Percentiles rank a stretch among this genome's conserved stretches.
phyloP scores from a whole-genome alignment of 495 filamentous ascomycete genomes.

The Neurospora discreta region DNA sequence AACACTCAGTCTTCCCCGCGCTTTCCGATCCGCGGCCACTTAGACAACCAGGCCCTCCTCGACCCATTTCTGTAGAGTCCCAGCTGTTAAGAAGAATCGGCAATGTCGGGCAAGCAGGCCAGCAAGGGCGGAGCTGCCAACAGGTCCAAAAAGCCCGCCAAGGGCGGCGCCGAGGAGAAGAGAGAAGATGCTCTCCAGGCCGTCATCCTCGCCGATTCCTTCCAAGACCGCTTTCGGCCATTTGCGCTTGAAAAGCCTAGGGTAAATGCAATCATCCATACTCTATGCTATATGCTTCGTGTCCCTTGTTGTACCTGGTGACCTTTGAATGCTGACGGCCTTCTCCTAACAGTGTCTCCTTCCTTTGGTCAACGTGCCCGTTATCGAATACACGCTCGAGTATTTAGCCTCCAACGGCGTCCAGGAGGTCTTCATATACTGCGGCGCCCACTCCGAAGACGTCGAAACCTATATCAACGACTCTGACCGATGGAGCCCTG shows the following conservation, averaged over 20 bases:
- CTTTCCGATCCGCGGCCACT: neutral
- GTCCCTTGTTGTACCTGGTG: neutral
- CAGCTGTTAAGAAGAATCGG: neutral
- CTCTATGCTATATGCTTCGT: neutral
- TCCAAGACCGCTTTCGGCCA: slow-evolving; percentile 80
- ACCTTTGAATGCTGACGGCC: slow-evolving; percentile 3
- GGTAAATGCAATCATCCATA: slow-evolving; percentile 45
- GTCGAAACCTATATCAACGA: slow-evolving; percentile 71
- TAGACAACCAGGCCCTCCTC: neutral
- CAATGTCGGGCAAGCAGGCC: slow-evolving; percentile 37
- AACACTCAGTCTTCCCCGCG: neutral
- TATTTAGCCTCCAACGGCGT: slow-evolving; percentile 91
- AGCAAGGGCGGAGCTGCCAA: slow-evolving; percentile 29
- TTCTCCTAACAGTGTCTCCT: slow-evolving; percentile 62
- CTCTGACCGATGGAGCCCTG: slow-evolving; percentile 32
- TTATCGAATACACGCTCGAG: slow-evolving; percentile 97
- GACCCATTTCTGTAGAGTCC: neutral
- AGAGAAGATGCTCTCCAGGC: slow-evolving; percentile 84
- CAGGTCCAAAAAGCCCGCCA: slow-evolving; percentile 47
- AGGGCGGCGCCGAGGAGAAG: slow-evolving; percentile 45
- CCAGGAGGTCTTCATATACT: slow-evolving; percentile 85
- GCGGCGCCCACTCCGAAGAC: slow-evolving; percentile 77
- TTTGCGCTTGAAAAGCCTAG: slow-evolving; percentile 83
- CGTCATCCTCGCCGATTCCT: slow-evolving; percentile 85
- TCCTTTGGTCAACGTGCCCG: slow-evolving; percentile 81